Evolutionary conservation across 1,139 yeast genomes (phyloP), one percentile per base, ranked within the genome.

Genomic region (Pichia sp.): DNA sequence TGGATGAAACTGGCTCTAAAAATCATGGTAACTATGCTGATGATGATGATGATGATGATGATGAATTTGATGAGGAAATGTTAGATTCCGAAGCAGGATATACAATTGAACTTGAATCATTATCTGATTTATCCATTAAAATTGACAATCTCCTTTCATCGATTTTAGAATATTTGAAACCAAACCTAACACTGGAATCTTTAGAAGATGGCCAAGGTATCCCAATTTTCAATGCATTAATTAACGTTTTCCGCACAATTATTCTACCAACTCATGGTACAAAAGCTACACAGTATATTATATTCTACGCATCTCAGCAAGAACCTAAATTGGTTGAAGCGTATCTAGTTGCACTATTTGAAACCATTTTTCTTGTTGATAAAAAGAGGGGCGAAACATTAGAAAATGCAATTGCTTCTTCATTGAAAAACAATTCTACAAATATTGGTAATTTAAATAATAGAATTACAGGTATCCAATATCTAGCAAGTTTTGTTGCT

Each of bases 181-280:
- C 64, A 13, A 73, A 77, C 4, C 75, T 85, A 56, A 74, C 79
- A 1, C 61, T 69, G 5, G 79, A 77, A 37, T 73, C 74, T 41
- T 62, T 84, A 30, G 72, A 72, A 48, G 68, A 75, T 35, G 88
- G 89, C 7, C 77, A 76, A 49, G 89, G 90, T 3, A 77, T 87
- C n/a, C 68, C 73, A n/a, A 69, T 86, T 29, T 90, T 83, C 68
- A 82, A 84, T 57, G 83, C 87, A 8, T 71, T 92, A 46, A 77
- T 85, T 1, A 79, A 92, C 2, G 70, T 86, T 35, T 92, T 92
- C 72, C 82, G 82, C 60, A 76, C 88, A 4, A 94, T 86, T 58
- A 77, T 92, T 41, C 70, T 92, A 50, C 95, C 97, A 16, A 92
- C 99, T 1, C 96, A 90, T 66, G 85, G 87, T 64, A 90, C 97